Conservation (phyloP, 2,329 filamentous ascomycete species). For the Fusarium austroafricanum region DNA sequence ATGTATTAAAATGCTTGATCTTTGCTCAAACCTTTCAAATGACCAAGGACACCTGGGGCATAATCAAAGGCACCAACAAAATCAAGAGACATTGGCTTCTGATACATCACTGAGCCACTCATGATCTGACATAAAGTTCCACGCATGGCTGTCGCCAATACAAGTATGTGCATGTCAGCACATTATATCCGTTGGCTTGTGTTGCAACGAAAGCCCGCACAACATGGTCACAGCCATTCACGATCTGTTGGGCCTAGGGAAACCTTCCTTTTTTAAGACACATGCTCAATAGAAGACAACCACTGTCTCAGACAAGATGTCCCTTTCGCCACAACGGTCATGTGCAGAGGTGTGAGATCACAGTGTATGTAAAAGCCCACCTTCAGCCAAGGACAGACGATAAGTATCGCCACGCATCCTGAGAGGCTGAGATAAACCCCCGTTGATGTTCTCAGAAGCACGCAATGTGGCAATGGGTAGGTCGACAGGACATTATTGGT, state of each 20-base stretch:
- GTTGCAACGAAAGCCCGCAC: not conserved
- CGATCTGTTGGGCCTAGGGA: not conserved
- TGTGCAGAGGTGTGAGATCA: not conserved
- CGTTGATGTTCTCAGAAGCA: not conserved
- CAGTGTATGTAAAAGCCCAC: not conserved
- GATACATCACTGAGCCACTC: not conserved
- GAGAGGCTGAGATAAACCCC: slow-evolving; percentile 8
- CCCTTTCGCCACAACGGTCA: not conserved
- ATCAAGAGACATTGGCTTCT: not conserved
- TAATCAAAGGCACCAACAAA: not conserved
- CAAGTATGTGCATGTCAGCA: not conserved
- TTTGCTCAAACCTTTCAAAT: not conserved
- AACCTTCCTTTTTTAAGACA: not conserved
- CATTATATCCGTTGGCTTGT: not conserved
- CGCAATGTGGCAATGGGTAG: not conserved
- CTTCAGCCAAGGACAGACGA: not conserved
- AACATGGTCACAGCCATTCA: not conserved
- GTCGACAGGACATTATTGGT: not conserved
- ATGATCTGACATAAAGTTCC: not conserved
- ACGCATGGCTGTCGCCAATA: not conserved
- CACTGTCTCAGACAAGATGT: not conserved
- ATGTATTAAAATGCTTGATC: not conserved
- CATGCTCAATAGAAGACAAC: not conserved
- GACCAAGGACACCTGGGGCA: not conserved
- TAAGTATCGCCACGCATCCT: not conserved